Evolutionary conservation across 306 rosid genomes (phyloP).

Genomic region (Ormosia semicastrata): DNA sequence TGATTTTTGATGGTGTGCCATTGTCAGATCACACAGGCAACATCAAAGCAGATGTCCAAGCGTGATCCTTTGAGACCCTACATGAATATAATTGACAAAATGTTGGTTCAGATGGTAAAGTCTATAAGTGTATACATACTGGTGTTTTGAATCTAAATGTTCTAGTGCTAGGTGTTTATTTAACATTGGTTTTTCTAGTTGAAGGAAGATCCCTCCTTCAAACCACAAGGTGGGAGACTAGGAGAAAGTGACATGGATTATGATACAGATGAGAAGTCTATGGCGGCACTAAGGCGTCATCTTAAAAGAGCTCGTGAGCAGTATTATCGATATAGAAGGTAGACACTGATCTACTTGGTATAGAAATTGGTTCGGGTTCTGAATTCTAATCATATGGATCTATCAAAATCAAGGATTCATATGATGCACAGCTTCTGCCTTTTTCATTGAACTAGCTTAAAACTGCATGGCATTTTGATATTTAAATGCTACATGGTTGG

Average conservation of each 20-base stretch:
- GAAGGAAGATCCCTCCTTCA: slow-evolving; percentile 90
- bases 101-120: slow-evolving; percentile 74
- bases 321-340: slow-evolving; percentile 92
- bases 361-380: neutral
- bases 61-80: slow-evolving; percentile 93
- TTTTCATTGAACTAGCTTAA: neutral
- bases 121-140: neutral
- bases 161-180: slow-evolving; percentile 11
- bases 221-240: slow-evolving; percentile 92
- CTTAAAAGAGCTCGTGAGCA: slow-evolving; percentile 76
- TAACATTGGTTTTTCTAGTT: slow-evolving; percentile 47
- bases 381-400: neutral
- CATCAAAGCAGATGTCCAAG: slow-evolving; percentile 96
- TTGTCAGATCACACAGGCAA: slow-evolving; percentile 93
- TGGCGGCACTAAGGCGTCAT: slow-evolving; percentile 92
- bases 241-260: slow-evolving; percentile 97
- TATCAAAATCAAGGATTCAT: neutral
- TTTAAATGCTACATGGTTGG: neutral
- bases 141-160: slow-evolving; percentile 16
- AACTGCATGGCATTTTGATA: slow-evolving; percentile 7
- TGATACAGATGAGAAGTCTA: slow-evolving; percentile 88
- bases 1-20: slow-evolving; percentile 52
- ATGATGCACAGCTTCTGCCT: neutral
- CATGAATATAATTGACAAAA: slow-evolving; percentile 85
- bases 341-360: slow-evolving; percentile 9